Evolutionary conservation across 2,329 filamentous ascomycete species (phyloP), one percentile per base, ranked within the genome.

Genomic region (Fusarium graminum): DNA sequence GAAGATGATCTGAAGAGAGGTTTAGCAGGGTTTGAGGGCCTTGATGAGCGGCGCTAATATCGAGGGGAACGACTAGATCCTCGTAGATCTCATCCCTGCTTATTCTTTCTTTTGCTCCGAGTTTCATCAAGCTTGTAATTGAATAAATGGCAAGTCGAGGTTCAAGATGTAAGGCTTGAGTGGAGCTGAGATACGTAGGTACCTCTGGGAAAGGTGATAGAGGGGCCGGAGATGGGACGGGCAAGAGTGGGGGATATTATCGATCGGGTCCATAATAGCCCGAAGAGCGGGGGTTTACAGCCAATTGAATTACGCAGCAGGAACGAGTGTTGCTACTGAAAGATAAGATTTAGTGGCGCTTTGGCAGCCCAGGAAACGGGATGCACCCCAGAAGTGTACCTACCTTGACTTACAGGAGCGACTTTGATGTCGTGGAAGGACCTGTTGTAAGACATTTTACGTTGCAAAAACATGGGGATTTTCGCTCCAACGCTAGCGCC

Each of bases 291-390:
- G 16, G 26, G 2, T 29, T 10, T 16, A 13, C 29, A 58, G 9
- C 51, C 45, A 63, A 58, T 55, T 19, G 22, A 26, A 25, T 52
- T 16, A 3, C 34, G 1, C 19, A 28, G 52, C 39, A 45, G 16
- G 40, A 30, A 40, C 34, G 22, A 28, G 28, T 43, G 40, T 51
- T 39, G 29, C 30, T 26, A 4, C 50, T 45, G 13, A 19, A 30
- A 54, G 65, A 59, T 60, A 63, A 63, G 65, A 69, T 70, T 69
- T 45, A 65, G 34, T n/a, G 34, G 34, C 16, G 34, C 16, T 9
- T 22, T 22, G 22, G 59, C 49, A 52, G 55, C 40, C 57, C 39
- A 52, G 36, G 36, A 43, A 52, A 56, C 28, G 28, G 28, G 60
- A 38, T 32, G 41, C 32, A 51, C 46, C 65, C 58, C 52, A 36